Evolutionary conservation across 2,329 filamentous ascomycete genomes (phyloP).

Genomic region (Penicillium palitans): DNA sequence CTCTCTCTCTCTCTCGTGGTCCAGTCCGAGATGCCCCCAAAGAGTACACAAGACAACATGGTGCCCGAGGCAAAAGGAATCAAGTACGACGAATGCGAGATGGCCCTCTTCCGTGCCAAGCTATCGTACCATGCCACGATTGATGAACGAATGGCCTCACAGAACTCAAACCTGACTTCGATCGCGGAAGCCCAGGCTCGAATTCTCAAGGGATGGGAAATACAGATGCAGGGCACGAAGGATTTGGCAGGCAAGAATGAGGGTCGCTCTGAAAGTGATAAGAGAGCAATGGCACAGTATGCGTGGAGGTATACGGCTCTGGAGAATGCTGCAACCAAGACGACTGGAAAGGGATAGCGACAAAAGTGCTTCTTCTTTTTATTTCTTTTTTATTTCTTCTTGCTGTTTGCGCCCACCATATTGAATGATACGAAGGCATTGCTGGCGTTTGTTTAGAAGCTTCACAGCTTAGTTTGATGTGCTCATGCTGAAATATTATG

Average conservation of each 20-base stretch:
- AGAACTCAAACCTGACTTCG: conserved; percentile 35
- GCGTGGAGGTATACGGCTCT: conserved; percentile 38
- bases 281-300: conserved; percentile 36
- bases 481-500: background rate
- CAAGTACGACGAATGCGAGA: conserved; percentile 40
- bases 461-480: conserved; percentile 1
- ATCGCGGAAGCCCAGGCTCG: conserved; percentile 37
- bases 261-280: conserved; percentile 32
- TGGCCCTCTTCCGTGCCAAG: conserved; percentile 40
- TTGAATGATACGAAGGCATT: conserved; percentile 22
- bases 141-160: conserved; percentile 34
- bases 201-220: conserved; percentile 40
- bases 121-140: conserved; percentile 39
- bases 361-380: conserved; percentile 9
- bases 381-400: background rate
- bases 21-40: conserved; percentile 26
- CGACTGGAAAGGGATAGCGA: conserved; percentile 13
- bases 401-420: conserved; percentile 3
- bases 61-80: conserved; percentile 38
- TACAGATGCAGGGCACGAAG: conserved; percentile 36
- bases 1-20: background rate
- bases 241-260: conserved; percentile 36
- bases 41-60: conserved; percentile 21
- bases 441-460: conserved; percentile 30
- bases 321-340: conserved; percentile 35